Evolutionary conservation across 257 asterid species (phyloP), one percentile per base, ranked within the genome.

Genomic region (Perilla frutescens): DNA sequence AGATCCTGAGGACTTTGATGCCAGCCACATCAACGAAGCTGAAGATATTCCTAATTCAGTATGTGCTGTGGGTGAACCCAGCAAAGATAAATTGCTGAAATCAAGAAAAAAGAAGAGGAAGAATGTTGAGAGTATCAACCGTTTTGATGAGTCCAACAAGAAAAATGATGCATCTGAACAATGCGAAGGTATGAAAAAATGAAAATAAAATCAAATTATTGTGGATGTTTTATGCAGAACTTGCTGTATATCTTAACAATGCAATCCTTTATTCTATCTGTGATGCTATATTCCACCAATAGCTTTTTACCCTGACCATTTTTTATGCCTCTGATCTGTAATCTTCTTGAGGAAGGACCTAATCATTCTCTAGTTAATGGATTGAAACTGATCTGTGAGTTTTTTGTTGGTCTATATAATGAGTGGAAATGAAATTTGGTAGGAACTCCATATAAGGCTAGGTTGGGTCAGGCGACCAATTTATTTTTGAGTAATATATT

Each of bases 71-170:
- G 75, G 41, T 56, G 80, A 72, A 71, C 80, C 70, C 5, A 54
- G 65, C 9, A 43, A 67, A 50, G 72, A 61, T 51, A 62, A 77
- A 49, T 71, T 63, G 80, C 75, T 61, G 77, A 83, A 78, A 62
- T 68, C 53, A 51, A 84, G 66, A 59, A 82, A 77, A 73, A 89
- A 79, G 84, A 84, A 73, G 63, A 83, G 78, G 59, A 86, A 74
- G 53, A 73, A 76, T 57, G 76, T 41, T 29, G 82, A 76, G 76
- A 72, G 10, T 53, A 20, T 66, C 53, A 44, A 53, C 29, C 70
- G 37, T 66, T 70, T 34, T 12, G 77, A 69, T 51, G 72, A 77
- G 45, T 66, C 37, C 66, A 20, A 51, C 3, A 81, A 62, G 40
- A 70, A n/a, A 58, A 79, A 62, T 4, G 76, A 77, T 59, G 68